Evolutionary conservation across 2,329 filamentous ascomycete species (phyloP), one percentile per base, ranked within the genome.

Genomic region (Lizonia empirigonia): DNA sequence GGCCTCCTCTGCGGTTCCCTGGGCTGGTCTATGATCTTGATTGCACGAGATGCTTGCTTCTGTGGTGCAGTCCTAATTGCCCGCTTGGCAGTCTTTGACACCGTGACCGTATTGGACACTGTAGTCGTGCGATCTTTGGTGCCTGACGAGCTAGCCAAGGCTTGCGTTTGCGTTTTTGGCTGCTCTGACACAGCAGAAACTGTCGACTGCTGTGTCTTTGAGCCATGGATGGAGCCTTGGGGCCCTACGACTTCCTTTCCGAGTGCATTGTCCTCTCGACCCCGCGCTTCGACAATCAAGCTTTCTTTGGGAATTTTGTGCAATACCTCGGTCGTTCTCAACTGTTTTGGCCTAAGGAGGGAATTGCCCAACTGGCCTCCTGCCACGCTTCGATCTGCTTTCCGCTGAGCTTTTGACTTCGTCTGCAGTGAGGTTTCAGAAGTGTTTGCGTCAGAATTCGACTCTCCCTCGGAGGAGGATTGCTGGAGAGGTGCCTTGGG

Each of bases 11-110:
- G 32, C 3, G 45, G 41, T 2, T 36, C 26, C 13, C 55, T 60
- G 1, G 60, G 58, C 29, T 67, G 8, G 29, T 73, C 67, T 22
- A 68, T 50, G 5, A 72, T 53, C 10, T 45, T 67, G 34, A 71
- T 71, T 3, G 55, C 51, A 6, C 37, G 36, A 3, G 27, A 33
- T 5, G 18, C 29, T 36, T 35, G 50, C 15, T 44, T 49, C 37
- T 41, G 29, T 35, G 44, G 23, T 30, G 37, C 49, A 13, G 33
- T 48, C 10, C 34, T 50, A n/a, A 24, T 39, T 13, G 45, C 37
- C 33, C 15, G 41, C 13, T 32, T 34, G 6, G 32, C 23, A 9
- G 41, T 5, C 18, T 44, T 36, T 7, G 13, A 8, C 7, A 8
- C 7, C 22, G 15, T 42, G 8, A 8, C 7, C 22, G 15, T 42